These are phyloP conservation scores for Diutina pseudorugosa DNA, from an alignment of 1,139 yeast genomes.

Conservation along the genomic window DNA sequence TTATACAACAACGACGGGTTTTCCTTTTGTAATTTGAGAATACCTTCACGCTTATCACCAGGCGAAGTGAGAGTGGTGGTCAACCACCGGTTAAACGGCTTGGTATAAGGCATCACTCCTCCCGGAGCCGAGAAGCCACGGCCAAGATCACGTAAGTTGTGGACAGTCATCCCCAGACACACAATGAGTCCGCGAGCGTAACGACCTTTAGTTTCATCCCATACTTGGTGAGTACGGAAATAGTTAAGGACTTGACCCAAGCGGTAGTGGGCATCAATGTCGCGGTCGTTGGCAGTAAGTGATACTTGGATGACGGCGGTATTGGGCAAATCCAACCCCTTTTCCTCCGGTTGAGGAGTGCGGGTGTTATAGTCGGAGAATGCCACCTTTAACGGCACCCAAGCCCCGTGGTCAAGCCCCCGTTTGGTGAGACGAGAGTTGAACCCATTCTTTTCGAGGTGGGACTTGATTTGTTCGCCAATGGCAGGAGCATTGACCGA, in stretches of 20 bases:
- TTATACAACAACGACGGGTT: conserved; percentile 23
- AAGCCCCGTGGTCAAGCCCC: conserved; percentile 73
- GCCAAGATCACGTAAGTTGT: conserved; percentile 49
- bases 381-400: conserved; percentile 72
- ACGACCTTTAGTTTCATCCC: conserved; percentile 17
- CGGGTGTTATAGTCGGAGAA: conserved; percentile 30
- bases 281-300: conserved; percentile 33
- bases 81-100: conserved; percentile 36
- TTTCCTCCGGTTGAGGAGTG: conserved; percentile 3
- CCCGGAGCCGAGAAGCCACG: conserved; percentile 10
- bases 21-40: conserved; percentile 17
- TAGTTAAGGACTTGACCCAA: conserved; percentile 44
- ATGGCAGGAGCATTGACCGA: conserved; percentile 28
- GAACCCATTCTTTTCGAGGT: conserved; percentile 32
- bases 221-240: conserved; percentile 33
- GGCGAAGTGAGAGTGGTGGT: conserved; percentile 17
- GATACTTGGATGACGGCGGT: conserved; percentile 49
- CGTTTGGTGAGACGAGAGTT: conserved; percentile 31
- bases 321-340: conserved; percentile 35
- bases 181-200: conserved; percentile 36
- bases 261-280: conserved; percentile 35
- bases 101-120: conserved; percentile 32
- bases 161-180: conserved; percentile 72
- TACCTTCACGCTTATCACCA: conserved; percentile 7
- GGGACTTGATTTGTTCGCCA: conserved; percentile 30